Conservation (phyloP, 2,329 filamentous ascomycete species). For the Aureobasidium melanogenum region DNA sequence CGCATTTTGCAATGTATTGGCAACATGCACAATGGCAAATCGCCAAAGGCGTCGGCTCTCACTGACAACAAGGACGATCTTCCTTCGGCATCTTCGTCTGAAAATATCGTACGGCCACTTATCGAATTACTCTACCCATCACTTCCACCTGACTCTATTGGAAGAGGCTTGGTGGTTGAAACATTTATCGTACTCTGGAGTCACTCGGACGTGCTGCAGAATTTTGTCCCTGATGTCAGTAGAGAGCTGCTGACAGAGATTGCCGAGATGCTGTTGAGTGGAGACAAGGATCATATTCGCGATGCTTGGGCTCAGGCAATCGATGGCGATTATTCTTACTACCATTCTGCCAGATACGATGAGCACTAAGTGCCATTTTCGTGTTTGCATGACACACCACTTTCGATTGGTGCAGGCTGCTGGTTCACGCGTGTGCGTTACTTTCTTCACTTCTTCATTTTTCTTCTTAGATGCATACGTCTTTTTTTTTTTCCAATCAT, state of each 20-base stretch:
- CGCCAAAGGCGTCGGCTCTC: background rate
- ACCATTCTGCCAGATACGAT: conserved; percentile 9
- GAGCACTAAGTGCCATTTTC: background rate
- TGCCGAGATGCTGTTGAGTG: conserved; percentile 11
- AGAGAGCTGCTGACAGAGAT: conserved; percentile 10
- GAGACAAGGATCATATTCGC: conserved; percentile 12
- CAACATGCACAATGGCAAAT: conserved; percentile 6
- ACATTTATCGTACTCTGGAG: conserved; percentile 12
- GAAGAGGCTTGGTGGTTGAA: conserved; percentile 9
- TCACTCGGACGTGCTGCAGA: conserved; percentile 6
- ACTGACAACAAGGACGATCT: background rate
- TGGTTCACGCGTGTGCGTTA: background rate
- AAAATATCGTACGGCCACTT: conserved; percentile 7
- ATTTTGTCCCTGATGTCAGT: conserved; percentile 10
- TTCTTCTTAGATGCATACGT: background rate
- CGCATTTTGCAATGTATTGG: conserved; percentile 9
- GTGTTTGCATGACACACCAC: background rate
- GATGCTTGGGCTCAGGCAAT: conserved; percentile 12
- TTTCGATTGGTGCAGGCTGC: conserved; percentile 1
- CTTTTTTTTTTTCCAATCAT: background rate
- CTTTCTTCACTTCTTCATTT: background rate
- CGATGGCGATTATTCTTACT: conserved; percentile 11
- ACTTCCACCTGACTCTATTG: conserved; percentile 8
- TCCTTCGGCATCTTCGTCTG: background rate
- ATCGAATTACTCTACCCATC: conserved; percentile 10